These are phyloP conservation scores for Hordeum pubiflorum DNA, from an alignment of 202 grass and related monocot species.

Conservation along the genomic window DNA sequence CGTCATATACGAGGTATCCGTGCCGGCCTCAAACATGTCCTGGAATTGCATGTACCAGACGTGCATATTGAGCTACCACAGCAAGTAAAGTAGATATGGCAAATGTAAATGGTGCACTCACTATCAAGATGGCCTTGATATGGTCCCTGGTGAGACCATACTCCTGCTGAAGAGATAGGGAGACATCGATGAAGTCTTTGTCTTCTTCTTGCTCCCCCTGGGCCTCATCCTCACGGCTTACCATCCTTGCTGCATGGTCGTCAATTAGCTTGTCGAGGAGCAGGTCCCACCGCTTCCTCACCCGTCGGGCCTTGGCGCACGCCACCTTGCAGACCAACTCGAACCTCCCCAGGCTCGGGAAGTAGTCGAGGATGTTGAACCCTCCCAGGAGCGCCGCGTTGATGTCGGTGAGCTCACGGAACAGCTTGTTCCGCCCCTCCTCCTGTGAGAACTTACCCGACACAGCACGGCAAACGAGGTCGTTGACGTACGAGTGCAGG, in stretches of 20 bases:
- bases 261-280: slow-evolving; percentile 26
- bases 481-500: slow-evolving; percentile 2
- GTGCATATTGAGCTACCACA: background rate
- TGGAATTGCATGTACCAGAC: background rate
- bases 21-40: slow-evolving; percentile 42
- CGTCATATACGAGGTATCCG: slow-evolving; percentile 21
- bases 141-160: background rate
- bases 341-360: slow-evolving; percentile 27
- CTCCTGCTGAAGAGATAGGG: slow-evolving; percentile 15
- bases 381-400: background rate
- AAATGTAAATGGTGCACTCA: slow-evolving; percentile 4
- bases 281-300: slow-evolving; percentile 16
- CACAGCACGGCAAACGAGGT: slow-evolving; percentile 23
- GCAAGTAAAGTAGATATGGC: background rate
- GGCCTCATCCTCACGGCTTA: background rate
- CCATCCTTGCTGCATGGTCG: background rate
- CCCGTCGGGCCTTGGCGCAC: background rate
- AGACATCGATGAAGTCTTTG: slow-evolving; percentile 23
- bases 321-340: background rate
- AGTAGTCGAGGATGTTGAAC: slow-evolving; percentile 16
- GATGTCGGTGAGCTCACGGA: background rate
- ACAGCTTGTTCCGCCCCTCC: slow-evolving; percentile 5
- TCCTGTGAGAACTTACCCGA: slow-evolving; percentile 17
- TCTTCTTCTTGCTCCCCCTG: background rate
- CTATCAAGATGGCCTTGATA: slow-evolving; percentile 2